Evolutionary conservation across 805 yeast genomes (phyloP), one percentile per base, ranked within the genome.

Genomic region (Candida ulmi): DNA sequence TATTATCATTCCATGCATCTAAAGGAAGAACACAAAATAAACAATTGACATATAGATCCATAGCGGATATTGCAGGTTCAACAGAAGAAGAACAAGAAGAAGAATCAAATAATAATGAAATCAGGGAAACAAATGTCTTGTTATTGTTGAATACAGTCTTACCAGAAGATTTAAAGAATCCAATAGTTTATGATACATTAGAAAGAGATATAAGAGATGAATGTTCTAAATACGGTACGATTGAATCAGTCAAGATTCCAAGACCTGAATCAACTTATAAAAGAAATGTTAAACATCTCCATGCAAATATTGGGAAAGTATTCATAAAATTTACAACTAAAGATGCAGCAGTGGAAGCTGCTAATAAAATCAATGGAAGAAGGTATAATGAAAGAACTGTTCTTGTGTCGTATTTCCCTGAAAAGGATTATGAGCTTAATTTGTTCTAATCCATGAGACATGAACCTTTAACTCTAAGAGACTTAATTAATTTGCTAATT

Each of bases 301-400:
- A 67, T 28, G 69, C 82, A 3, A 86, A 84, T 6, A 69, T 80
- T 35, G 96, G 96, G 0, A 81, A 76, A 45, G 69, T 88, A 0
- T 88, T 70, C 57, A 76, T 85, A 17, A 77, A 81, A 57, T 88
- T 83, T 59, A 69, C 66, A 1, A 63, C 65, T 11, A 60, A 66
- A 2, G 72, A 72, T 2, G 60, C 62, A 2, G 81, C 95, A 1
- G 55, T 63, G 6, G 57, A 60, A 8, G 95, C 93, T 0, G 63
- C 77, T 60, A 43, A 60, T 9, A 72, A 68, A 9, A 49, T 87
- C 15, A 77, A 83, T 8, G 95, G 95, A 1, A 62, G 80, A 37
- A 60, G 61, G 38, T 88, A 80, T 54, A 76, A 79, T 46, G 88
- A 78, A 33, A 66, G 96, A 36, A 71, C 83, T 0, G 76, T 88